These are phyloP conservation scores for Termitomyces eurrhizus DNA, from an alignment of 768 basidiomycete species.

Conservation along the genomic window DNA sequence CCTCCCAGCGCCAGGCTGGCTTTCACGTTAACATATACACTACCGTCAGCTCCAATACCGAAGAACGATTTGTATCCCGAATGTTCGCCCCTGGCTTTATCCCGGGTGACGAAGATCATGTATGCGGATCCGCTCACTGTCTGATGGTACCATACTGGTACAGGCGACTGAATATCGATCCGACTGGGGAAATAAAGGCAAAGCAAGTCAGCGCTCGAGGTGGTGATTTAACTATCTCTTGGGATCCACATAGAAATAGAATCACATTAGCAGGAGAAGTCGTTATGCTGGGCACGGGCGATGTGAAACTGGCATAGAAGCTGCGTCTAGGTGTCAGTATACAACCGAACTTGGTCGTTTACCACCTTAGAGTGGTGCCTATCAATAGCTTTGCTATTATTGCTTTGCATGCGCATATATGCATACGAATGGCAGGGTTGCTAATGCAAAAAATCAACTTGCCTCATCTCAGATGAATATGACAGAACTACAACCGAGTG, in stretches of 20 bases:
- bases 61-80: slow-evolving; percentile 42
- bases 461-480: background rate
- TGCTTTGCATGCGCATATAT: too few relatives aligned
- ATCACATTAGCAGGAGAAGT: slow-evolving; percentile 35
- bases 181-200: slow-evolving; percentile 30
- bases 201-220: slow-evolving; percentile 50
- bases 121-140: slow-evolving; percentile 50
- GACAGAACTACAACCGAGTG: background rate
- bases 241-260: slow-evolving; percentile 25
- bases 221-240: slow-evolving; percentile 32
- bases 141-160: slow-evolving; percentile 39
- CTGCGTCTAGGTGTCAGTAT: too few relatives aligned
- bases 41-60: slow-evolving; percentile 23
- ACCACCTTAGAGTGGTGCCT: background rate
- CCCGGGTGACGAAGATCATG: slow-evolving; percentile 11
- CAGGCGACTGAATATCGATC: slow-evolving; percentile 27
- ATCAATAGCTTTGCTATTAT: background rate
- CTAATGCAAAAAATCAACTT: background rate
- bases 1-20: slow-evolving; percentile 26
- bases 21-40: slow-evolving; percentile 38
- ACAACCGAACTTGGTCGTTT: background rate
- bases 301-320: background rate
- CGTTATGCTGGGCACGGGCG: slow-evolving; percentile 29
- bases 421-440: too few relatives aligned
- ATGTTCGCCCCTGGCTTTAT: slow-evolving; percentile 41